phyloP scores from a whole-genome alignment of 257 asterid genomes.

The Schizonepeta tenuifolia region DNA sequence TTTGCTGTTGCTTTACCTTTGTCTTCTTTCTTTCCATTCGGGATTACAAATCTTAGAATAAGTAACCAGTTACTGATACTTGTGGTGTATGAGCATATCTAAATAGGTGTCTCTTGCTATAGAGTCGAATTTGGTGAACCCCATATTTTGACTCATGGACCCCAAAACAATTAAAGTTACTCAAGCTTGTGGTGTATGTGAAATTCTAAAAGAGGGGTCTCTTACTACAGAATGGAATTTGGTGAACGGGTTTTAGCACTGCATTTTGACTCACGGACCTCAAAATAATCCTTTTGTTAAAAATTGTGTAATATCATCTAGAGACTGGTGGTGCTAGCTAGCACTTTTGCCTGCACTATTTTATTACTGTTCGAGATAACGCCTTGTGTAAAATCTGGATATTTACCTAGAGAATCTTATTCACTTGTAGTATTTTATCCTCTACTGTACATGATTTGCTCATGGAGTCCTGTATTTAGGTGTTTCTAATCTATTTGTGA shows the following conservation, averaged over 20 bases:
- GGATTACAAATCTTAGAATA: background rate
- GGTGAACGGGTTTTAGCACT: background rate
- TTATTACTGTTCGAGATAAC: background rate
- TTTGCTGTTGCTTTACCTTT: background rate
- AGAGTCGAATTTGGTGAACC: background rate
- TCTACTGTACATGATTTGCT: background rate
- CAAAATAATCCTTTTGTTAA: background rate
- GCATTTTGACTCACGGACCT: background rate
- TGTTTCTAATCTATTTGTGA: background rate
- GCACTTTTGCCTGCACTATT: background rate
- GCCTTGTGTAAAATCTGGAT: background rate
- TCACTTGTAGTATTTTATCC: background rate
- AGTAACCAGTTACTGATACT: background rate
- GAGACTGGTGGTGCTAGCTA: background rate
- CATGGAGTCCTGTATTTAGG: background rate
- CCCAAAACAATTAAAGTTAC: background rate
- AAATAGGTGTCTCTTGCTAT: background rate
- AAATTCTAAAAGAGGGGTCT: background rate
- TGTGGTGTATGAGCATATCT: background rate
- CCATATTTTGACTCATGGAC: background rate
- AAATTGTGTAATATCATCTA: background rate
- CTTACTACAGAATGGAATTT: background rate
- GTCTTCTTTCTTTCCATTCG: background rate
- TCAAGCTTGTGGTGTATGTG: too few species aligned
- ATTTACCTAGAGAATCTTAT: background rate